These are phyloP conservation scores for Penicillium ochrochloron DNA, from an alignment of 495 filamentous ascomycete species.

Conservation along the genomic window DNA sequence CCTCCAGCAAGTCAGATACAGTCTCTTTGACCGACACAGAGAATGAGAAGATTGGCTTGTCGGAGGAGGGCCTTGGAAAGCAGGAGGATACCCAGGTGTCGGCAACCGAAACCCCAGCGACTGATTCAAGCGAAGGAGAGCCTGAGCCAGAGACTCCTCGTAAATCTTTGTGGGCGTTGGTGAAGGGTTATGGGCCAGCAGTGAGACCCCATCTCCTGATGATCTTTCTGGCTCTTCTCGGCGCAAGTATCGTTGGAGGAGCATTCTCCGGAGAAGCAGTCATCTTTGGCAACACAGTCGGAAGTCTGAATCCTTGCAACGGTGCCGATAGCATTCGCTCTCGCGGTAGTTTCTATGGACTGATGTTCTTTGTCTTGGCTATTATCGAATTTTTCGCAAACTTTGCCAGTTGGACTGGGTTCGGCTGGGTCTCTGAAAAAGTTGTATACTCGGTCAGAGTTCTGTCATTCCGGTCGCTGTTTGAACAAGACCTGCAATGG, in stretches of 20 bases:
- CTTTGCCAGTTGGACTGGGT: conserved; percentile 51
- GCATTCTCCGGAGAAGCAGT: conserved; percentile 56
- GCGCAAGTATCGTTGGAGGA: conserved; percentile 49
- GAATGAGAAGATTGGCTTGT: conserved; percentile 29
- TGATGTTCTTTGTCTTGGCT: conserved; percentile 61
- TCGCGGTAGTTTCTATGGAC: conserved; percentile 52
- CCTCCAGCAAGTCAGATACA: conserved; percentile 33
- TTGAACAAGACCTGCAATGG: conserved; percentile 60
- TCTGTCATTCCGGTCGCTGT: conserved; percentile 54
- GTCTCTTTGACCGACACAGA: conserved; percentile 30
- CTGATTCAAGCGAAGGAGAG: conserved; percentile 26
- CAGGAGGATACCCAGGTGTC: conserved; percentile 26
- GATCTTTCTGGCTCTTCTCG: conserved; percentile 43
- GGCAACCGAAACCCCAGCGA: conserved; percentile 21
- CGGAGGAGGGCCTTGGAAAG: conserved; percentile 20
- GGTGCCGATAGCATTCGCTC: conserved; percentile 39
- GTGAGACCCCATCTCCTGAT: conserved; percentile 45
- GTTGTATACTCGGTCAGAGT: conserved; percentile 55
- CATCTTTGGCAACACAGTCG: conserved; percentile 58
- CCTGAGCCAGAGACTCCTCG: conserved; percentile 37
- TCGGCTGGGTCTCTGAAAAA: conserved; percentile 58
- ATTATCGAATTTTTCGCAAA: conserved; percentile 59
- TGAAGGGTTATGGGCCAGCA: conserved; percentile 38
- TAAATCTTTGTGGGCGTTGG: conserved; percentile 39
- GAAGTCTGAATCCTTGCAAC: conserved; percentile 50